These are phyloP conservation scores for Coniochaeta hoffmannii DNA, from an alignment of 2,329 filamentous ascomycete genomes.

Conservation along the genomic window DNA sequence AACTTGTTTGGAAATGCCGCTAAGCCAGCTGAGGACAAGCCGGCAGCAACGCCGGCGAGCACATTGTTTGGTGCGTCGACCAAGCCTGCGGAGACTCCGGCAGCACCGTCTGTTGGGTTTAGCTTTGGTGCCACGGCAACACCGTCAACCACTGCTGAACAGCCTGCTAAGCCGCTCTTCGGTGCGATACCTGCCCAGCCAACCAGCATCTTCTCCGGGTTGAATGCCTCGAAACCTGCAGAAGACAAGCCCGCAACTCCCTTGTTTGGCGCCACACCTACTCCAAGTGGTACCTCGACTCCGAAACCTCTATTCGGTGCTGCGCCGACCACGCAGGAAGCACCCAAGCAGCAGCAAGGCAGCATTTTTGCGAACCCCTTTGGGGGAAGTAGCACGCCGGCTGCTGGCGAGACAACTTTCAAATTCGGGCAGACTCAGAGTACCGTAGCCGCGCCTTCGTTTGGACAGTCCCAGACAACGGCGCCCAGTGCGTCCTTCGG, in stretches of 20 bases:
- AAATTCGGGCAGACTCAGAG: slow-evolving; percentile 9
- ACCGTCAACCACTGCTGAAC: slow-evolving; percentile 5
- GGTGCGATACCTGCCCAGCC: slow-evolving; percentile 13
- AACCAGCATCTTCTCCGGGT: slow-evolving; percentile 26
- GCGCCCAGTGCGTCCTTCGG: slow-evolving; percentile 3
- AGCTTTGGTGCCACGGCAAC: neutral
- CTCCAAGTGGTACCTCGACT: slow-evolving; percentile 26
- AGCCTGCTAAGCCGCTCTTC: slow-evolving; percentile 19
- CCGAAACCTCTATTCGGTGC: slow-evolving; percentile 34
- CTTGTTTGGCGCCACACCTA: slow-evolving; percentile 33
- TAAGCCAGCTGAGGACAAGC: slow-evolving; percentile 18
- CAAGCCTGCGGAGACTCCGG: slow-evolving; percentile 12
- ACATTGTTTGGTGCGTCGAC: slow-evolving; percentile 10
- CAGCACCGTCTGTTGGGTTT: slow-evolving; percentile 4
- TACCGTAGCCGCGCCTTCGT: slow-evolving; percentile 2
- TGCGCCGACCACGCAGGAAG: slow-evolving; percentile 36
- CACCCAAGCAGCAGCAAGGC: slow-evolving; percentile 11
- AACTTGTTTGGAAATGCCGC: slow-evolving; percentile 29
- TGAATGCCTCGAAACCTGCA: slow-evolving; percentile 15
- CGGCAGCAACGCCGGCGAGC: slow-evolving; percentile 5
- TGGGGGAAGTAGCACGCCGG: slow-evolving; percentile 4
- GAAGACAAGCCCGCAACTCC: slow-evolving; percentile 20
- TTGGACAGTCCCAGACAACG: slow-evolving; percentile 4
- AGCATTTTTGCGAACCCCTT: slow-evolving; percentile 9
- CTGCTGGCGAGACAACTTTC: slow-evolving; percentile 4